Base-by-base conservation (phyloP, 306 rosid genomes). In the Coriaria nepalensis region DNA sequence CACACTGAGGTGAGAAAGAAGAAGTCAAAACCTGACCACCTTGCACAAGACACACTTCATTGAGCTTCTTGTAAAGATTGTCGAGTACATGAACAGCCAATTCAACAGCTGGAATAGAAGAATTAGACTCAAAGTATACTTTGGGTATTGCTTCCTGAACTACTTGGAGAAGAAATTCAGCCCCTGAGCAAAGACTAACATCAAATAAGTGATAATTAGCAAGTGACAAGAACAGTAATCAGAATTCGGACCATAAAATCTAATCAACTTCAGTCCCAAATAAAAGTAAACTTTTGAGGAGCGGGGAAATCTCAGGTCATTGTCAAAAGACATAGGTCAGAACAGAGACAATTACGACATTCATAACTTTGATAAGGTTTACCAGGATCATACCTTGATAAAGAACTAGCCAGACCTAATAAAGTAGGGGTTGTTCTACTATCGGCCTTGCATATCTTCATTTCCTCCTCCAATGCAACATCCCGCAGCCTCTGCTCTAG, bases 1-100 rank as follows among this genome's bases (percentile, higher is more conserved):
- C 62, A 60, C 58, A 48, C 55, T 47, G 40, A 32, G 40, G 43
- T 10, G 55, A 55, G 45, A 50, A 51, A 59, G 57, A 52, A 57
- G 47, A 47, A 62, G 66, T 58, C 67, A 73, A 79, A 45, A 90
- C 97, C 97, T 90, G 95, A 77, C 95, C 94, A 57, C 95, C 93
- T 77, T 66, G 84, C 57, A 81, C 78, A 48, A 90, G 84, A 68
- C 95, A 84, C 67, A 69, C 75, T 73, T 81, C 92, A 63, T 90
- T 90, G 47, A 90, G 84, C 73, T 78, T 79, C 66, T 62, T 70
- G 65, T 81, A 87, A 39, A 90, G 90, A 71, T 65, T 71, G 68
- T 84, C 95, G 55, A 90, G 92, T 45, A 90, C 58, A 36, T 81
- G 87, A 50, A 81, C 84, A 29, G 84, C 68, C 69, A 84, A 47